Evolutionary conservation across 2,329 filamentous ascomycete species (phyloP), one percentile per base, ranked within the genome.

Genomic region (Apiospora aurea): DNA sequence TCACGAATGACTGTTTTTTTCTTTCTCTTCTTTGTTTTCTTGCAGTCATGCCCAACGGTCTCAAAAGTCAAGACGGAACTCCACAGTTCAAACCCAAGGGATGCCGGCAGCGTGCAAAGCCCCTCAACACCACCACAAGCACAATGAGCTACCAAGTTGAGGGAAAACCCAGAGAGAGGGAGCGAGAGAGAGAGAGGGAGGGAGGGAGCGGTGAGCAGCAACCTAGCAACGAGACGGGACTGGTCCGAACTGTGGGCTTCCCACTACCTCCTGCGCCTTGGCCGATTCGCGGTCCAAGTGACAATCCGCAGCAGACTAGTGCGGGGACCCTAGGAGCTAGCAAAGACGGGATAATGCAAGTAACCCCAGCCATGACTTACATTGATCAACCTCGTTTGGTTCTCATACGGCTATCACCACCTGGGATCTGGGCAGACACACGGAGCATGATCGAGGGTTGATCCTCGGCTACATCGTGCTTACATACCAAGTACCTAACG

Each of bases 271-370:
- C 29, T 64, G 24, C 34, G 57, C 57, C 57, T 41, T 64, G 57
- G 34, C 57, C 57, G 57, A 64, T 41, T 38, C 57, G 57, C 34
- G 57, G 57, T 24, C 57, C 57, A 64, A 41, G 57, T 64, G 57
- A 64, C 67, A 49, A 44, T 49, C 67, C 67, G 67, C 67, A 49
- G 24, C 67, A 46, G 26, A 49, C 38, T 69, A 69, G 44, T 38
- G 67, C 43, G 67, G 67, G 67, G 44, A 69, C 67, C 67, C 67
- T 69, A 49, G 44, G 44, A 46, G 34, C 18, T 41, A 41, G 13
- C 29, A 64, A 21, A 64, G 34, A 49, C 67, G 67, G 67, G 67
- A 69, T 69, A 69, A 69, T 44, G 67, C 67, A 69, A 69, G 67
- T 49, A 38, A 13, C 67, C 44, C n/a, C 57, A 34, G 49, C 44